Conservation (phyloP, 805 yeast species). For the Wickerhamiella sergipiensis region DNA sequence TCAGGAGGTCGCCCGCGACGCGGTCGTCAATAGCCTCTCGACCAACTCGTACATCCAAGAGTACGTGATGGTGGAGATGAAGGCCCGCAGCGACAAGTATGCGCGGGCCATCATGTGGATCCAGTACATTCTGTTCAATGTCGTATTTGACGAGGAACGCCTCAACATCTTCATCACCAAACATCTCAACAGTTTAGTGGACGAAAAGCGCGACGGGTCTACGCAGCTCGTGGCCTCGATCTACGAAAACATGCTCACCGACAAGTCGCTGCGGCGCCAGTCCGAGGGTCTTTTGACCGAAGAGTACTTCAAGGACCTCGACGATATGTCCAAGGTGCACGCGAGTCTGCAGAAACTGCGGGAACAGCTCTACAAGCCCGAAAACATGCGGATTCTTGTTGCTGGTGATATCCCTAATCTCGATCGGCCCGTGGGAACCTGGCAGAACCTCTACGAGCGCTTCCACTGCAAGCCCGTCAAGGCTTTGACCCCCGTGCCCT, state of each 20-base stretch:
- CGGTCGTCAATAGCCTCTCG: constrained; percentile 40
- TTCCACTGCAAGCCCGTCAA: background rate
- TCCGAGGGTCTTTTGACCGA: constrained; percentile 57
- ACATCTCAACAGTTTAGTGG: constrained; percentile 45
- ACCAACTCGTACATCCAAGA: constrained; percentile 57
- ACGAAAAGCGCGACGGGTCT: constrained; percentile 47
- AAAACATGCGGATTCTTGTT: constrained; percentile 54
- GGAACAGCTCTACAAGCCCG: constrained; percentile 36
- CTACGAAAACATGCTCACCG: constrained; percentile 37
- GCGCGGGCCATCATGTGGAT: constrained; percentile 65
- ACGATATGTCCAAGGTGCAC: constrained; percentile 32
- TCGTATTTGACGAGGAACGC: constrained; percentile 60
- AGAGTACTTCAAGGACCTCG: constrained; percentile 39
- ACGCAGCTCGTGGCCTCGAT: constrained; percentile 54
- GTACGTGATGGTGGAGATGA: constrained; percentile 44
- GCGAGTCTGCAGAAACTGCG: constrained; percentile 40
- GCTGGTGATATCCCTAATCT: constrained; percentile 52
- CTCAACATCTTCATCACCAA: constrained; percentile 53
- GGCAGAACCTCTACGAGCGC: constrained; percentile 28
- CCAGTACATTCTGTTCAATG: constrained; percentile 44
- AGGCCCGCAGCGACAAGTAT: constrained; percentile 51
- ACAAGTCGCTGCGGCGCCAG: constrained; percentile 51
- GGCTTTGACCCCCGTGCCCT: constrained; percentile 23
- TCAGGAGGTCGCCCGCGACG: constrained; percentile 54
- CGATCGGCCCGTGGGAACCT: constrained; percentile 41